phyloP scores from a whole-genome alignment of 148 eudicot genomes.

The Vaccinium vitisidaea region DNA sequence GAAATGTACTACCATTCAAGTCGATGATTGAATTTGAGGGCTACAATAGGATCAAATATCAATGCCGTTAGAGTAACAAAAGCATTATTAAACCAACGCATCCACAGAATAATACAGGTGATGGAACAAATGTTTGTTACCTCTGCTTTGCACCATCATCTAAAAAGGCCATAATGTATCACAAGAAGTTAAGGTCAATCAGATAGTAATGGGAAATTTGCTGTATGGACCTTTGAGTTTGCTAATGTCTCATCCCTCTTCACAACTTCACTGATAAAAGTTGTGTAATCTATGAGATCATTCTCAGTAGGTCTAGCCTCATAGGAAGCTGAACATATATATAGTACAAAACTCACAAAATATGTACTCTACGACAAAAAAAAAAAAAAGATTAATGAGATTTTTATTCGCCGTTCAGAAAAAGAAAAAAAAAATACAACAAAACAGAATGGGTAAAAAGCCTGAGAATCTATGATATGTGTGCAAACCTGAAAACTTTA shows the following conservation, averaged over 20 bases:
- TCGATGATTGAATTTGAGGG: neutral
- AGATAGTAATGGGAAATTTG: neutral
- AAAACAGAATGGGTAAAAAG: neutral
- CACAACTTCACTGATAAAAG: slow-evolving; percentile 56
- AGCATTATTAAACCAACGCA: neutral
- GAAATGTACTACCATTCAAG: neutral
- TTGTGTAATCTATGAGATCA: slow-evolving; percentile 56
- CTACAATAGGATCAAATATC: neutral
- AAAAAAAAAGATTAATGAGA: neutral
- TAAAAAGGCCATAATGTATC: slow-evolving; percentile 12
- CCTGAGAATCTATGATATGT: neutral
- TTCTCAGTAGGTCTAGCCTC: slow-evolving; percentile 58
- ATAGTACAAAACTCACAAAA: slow-evolving; percentile 10
- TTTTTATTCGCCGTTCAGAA: no score
- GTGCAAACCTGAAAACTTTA: slow-evolving; percentile 57
- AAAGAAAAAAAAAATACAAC: no score
- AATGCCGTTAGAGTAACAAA: neutral
- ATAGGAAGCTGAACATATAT: slow-evolving; percentile 38
- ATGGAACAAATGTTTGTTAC: slow-evolving; percentile 28
- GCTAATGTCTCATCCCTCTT: slow-evolving; percentile 55
- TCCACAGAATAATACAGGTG: neutral
- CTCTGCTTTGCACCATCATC: slow-evolving; percentile 59
- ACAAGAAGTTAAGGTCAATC: neutral
- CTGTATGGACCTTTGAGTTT: slow-evolving; percentile 58
- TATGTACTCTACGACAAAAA: neutral